phyloP scores from a whole-genome alignment of 768 basidiomycete genomes.

The Calvatia gigantea region DNA sequence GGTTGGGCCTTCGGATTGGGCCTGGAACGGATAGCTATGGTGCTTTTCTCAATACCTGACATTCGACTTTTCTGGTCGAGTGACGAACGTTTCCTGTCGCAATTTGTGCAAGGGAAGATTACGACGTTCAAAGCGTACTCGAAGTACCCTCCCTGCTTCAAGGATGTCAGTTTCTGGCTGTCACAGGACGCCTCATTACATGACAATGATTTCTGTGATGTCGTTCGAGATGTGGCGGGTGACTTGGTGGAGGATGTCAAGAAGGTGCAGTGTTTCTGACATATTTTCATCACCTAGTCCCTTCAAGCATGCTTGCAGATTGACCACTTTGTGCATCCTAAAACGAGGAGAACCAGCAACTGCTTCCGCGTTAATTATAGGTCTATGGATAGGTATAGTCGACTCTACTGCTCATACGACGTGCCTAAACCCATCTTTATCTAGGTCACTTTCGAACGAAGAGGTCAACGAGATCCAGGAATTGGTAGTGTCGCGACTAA shows the following conservation, averaged over 20 bases:
- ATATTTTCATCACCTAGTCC: neutral
- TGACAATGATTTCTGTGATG: constrained; percentile 96
- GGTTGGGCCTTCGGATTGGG: constrained; percentile 99
- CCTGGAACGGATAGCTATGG: constrained; percentile 96
- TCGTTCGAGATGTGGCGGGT: constrained; percentile 89
- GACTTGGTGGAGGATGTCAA: constrained; percentile 91
- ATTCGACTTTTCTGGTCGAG: constrained; percentile 97
- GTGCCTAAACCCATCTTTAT: constrained; percentile 4
- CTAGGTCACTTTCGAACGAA: constrained; percentile 82
- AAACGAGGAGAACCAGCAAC: constrained; percentile 72
- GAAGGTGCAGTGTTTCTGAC: constrained; percentile 47
- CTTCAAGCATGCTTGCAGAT: constrained; percentile 49
- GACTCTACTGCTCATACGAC: neutral
- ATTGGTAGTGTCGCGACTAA: constrained; percentile 51
- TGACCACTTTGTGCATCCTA: constrained; percentile 88
- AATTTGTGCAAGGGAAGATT: constrained; percentile 78
- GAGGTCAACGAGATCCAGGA: constrained; percentile 83
- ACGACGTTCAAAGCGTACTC: constrained; percentile 88
- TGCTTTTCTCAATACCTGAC: constrained; percentile 94
- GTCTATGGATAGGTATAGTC: constrained; percentile 86
- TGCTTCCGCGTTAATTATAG: constrained; percentile 93
- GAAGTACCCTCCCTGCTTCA: constrained; percentile 88
- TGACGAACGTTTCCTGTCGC: constrained; percentile 82
- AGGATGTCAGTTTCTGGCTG: constrained; percentile 95
- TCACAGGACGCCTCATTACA: constrained; percentile 57